Base-by-base conservation (phyloP, 164 flowering plant species). In the Sextonia rubra region DNA sequence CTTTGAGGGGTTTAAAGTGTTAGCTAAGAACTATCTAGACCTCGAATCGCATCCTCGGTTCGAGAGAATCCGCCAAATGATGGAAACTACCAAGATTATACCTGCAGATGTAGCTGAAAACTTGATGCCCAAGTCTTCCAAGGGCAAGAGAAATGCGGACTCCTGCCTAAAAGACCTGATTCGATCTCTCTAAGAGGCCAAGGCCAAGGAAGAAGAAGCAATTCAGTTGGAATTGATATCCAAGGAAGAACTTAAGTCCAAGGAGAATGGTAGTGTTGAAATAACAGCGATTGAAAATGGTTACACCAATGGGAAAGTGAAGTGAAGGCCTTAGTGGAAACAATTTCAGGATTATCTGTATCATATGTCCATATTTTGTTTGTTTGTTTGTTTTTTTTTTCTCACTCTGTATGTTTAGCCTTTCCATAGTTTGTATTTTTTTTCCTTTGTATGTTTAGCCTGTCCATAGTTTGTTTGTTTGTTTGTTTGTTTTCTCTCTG, bases 61-160 rank as follows among this genome's bases (percentile, higher is more conserved):
- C 73, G 81, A 84, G 0, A 52, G 44, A 2, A 72, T 89, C 23
- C 47, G 58, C 6, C 12, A 18, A 49, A 23, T 87, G 74, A 69
- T 86, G 30, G 74, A 47, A 3, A 82, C 80, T 73, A 73, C 75
- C 47, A 71, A 85, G 22, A 82, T 86, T 44, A 83, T 86, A 9
- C 89, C 89, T 18, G 92, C 90, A 18, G 88, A 87, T 79, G 87
- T 89, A 44, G 88, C 87, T 2, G 90, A 87, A 79, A 86, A 79
- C 62, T 79, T 89, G 66, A 86, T 85, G 88, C 87, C 86, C 44
- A 86, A 81, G 65, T 78, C 86, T 4, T 72, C 72, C 44, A 55
- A 24, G 8, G 32, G 14, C 7, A 55, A 26, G 1, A 82, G 77
- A 32, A 49, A 83, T 60, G 76, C 78, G 1, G 80, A 77, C 24